phyloP scores from a whole-genome alignment of 768 basidiomycete genomes.

The Leccinellum rugosiceps region DNA sequence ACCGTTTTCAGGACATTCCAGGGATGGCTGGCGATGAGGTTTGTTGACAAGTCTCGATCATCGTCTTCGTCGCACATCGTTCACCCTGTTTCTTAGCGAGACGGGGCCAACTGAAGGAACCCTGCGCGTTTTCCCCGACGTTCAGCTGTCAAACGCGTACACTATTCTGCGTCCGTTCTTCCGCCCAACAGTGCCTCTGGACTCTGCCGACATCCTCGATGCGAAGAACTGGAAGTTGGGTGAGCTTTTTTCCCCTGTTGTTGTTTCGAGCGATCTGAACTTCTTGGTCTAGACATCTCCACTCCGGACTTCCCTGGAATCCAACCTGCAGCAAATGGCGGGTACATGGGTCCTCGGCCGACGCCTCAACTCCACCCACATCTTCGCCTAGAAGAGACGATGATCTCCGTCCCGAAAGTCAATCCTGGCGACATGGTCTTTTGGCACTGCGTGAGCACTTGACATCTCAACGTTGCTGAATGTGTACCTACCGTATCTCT shows the following conservation, averaged over 20 bases:
- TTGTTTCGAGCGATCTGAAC: conserved; percentile 15
- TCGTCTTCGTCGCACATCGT: background rate
- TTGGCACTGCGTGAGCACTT: conserved; percentile 58
- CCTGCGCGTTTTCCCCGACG: conserved; percentile 63
- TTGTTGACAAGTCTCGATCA: conserved; percentile 2
- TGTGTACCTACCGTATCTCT: background rate
- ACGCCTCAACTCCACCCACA: conserved; percentile 64
- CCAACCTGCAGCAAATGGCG: conserved; percentile 9
- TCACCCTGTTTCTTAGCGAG: conserved; percentile 36
- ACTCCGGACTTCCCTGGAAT: conserved; percentile 55
- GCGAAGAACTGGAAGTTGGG: conserved; percentile 56
- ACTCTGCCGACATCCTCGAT: conserved; percentile 42
- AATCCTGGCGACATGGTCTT: conserved; percentile 76
- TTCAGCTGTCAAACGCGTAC: conserved; percentile 67
- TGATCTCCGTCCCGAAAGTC: conserved; percentile 70
- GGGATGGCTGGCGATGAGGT: conserved; percentile 77
- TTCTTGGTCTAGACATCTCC: conserved; percentile 38
- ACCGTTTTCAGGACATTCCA: conserved; percentile 65
- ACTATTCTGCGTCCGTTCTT: conserved; percentile 78
- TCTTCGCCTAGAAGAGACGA: conserved; percentile 56
- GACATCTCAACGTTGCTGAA: background rate
- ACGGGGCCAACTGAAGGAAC: conserved; percentile 71
- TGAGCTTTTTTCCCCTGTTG: conserved; percentile 9
- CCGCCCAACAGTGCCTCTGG: conserved; percentile 41
- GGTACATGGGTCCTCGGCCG: conserved; percentile 42